Base-by-base conservation (phyloP, 805 yeast genomes). In the Saturnispora silvae region DNA sequence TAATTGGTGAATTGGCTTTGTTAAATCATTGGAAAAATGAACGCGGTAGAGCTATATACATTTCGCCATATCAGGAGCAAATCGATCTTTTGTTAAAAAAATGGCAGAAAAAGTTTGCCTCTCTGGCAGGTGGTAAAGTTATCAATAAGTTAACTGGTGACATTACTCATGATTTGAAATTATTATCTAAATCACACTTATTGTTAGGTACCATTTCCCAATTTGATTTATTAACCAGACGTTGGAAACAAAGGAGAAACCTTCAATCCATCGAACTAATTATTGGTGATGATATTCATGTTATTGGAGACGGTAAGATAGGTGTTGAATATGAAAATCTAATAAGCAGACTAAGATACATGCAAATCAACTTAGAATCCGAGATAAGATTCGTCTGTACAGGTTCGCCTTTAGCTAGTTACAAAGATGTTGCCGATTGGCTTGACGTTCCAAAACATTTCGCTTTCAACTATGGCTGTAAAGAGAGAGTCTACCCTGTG, bases 351-450 rank as follows among this genome's bases (percentile, higher is more conserved):
- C 68, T 83, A 72, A 64, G 80, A 42, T 75, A 80, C 43, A 72
- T 86, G 54, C 63, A 77, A 0, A 65, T 72, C 2, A 92, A 83
- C 45, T 51, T 78, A n/a, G 81, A 77, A 24, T 63, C 59, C 3
- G 52, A 63, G 1, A 45, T 73, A 5, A 60, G 97, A 45, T 55
- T 86, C 19, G 70, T 89, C n/a, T 87, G 75, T 0, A 59, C 89
- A 18, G 66, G 82, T 1, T 65, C 75, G 1, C 74, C 94, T 2
- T 54, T 89, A 28, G 75, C 92, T 0, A 81, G 78, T 50, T 82
- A 81, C 3, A 66, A 73, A 35, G 95, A 84, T 45, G 57, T 87
- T 40, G 89, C 82, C 1, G 83, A 79, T 37, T 92, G 97, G 96
- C 57, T 92, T 20, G 94, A 92, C 2, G 77, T 81, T 19, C 47